Conservation (phyloP, 306 rosid species). For the Sphenostylis stenocarpa region DNA sequence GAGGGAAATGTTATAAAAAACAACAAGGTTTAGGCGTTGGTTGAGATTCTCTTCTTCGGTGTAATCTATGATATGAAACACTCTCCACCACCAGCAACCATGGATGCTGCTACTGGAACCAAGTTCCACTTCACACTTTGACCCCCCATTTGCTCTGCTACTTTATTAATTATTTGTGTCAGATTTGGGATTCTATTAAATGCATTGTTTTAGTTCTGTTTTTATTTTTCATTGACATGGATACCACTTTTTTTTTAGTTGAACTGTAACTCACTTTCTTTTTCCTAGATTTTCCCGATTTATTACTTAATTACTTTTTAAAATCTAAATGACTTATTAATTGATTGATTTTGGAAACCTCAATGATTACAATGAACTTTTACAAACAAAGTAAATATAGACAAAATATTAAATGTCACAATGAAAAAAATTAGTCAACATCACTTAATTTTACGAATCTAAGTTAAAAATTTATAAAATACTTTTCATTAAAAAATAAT, state of each 20-base stretch:
- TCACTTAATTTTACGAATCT: too few species aligned
- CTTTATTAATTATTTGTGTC: constrained; percentile 34
- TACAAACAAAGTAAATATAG: too few species aligned
- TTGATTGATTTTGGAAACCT: too few species aligned
- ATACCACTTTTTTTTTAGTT: not conserved
- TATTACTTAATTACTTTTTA: too few species aligned
- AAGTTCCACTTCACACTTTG: not conserved
- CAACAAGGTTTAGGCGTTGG: not conserved
- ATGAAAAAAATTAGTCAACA: too few species aligned
- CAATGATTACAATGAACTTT: not conserved
- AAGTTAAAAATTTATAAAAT: too few species aligned
- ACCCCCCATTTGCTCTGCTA: not conserved
- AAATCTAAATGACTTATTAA: not conserved
- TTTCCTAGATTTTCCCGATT: not conserved
- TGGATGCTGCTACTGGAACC: not conserved
- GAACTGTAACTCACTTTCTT: not conserved
- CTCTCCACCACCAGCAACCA: not conserved
- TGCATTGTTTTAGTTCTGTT: not conserved
- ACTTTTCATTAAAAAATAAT: too few species aligned
- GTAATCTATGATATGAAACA: constrained; percentile 38
- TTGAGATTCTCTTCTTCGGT: not conserved
- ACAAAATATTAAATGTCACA: too few species aligned
- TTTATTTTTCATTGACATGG: not conserved
- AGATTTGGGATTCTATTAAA: constrained; percentile 4
- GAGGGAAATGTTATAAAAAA: constrained; percentile 47